Percentiles rank a stretch among this genome's conserved stretches.
These are phyloP conservation scores for Rubus idaeus DNA, from an alignment of 306 rosid genomes.

Conservation along the genomic window DNA sequence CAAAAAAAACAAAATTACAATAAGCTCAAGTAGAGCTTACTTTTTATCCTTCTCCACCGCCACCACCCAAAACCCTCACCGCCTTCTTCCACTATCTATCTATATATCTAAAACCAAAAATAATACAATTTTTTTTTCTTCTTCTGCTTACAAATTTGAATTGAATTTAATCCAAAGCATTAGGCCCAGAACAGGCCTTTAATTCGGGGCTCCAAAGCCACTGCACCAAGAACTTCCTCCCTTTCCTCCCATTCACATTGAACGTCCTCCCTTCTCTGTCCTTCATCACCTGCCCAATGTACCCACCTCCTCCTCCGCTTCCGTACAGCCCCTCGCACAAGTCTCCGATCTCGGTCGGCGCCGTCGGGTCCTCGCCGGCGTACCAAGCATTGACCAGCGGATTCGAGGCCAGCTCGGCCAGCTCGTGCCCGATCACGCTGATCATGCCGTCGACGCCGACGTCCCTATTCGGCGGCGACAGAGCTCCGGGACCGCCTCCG, in stretches of 20 bases:
- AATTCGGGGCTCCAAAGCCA: constrained; percentile 91
- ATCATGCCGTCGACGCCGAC: constrained; percentile 61
- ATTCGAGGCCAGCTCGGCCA: constrained; percentile 56
- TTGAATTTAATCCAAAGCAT: constrained; percentile 54
- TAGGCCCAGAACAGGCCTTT: constrained; percentile 91
- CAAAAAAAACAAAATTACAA: background rate
- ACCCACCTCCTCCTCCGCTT: constrained; percentile 89
- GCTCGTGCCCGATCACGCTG: constrained; percentile 58
- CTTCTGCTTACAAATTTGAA: background rate
- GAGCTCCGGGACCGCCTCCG: constrained; percentile 61
- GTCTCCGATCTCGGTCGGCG: constrained; percentile 92
- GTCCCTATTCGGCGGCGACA: constrained; percentile 54
- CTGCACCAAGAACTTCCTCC: constrained; percentile 70
- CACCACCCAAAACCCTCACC: background rate
- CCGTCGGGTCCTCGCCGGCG: constrained; percentile 94
- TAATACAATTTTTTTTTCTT: background rate
- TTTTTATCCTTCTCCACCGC: constrained; percentile 1
- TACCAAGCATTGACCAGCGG: constrained; percentile 86
- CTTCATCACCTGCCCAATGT: constrained; percentile 76
- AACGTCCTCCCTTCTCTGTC: constrained; percentile 61
- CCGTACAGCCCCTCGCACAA: constrained; percentile 90
- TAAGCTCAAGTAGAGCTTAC: constrained; percentile 32
- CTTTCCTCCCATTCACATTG: constrained; percentile 64
- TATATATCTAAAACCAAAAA: background rate
- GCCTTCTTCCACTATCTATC: background rate